phyloP scores from a whole-genome alignment of 1,284 basidiomycete genomes.

The Cutaneotrichosporon mucoides region DNA sequence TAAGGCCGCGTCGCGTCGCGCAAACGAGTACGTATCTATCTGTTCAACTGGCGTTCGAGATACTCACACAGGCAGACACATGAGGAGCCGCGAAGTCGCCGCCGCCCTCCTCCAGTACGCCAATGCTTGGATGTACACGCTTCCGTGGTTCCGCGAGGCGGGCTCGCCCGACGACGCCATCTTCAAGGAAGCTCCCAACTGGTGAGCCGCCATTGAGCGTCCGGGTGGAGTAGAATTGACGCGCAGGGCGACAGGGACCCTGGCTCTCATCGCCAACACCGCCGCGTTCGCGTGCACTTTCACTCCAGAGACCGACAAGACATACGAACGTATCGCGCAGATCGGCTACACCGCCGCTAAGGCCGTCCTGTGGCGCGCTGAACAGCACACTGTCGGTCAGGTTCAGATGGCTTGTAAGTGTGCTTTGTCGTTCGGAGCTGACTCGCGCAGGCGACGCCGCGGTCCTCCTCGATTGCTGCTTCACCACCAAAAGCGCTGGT shows the following conservation, averaged over 20 bases:
- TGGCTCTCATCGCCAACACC: not conserved
- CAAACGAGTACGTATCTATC: not conserved
- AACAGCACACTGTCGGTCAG: not conserved
- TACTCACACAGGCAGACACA: not conserved
- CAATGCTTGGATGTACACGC: not conserved
- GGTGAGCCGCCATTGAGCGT: too few species aligned
- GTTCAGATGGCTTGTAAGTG: not conserved
- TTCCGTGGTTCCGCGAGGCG: not conserved
- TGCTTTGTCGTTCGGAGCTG: not conserved
- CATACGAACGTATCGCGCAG: not conserved
- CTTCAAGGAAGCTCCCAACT: not conserved
- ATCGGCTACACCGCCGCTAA: not conserved
- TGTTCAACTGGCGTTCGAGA: not conserved
- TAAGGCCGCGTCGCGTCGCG: not conserved
- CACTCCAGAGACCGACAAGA: too few species aligned
- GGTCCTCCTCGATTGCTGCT: not conserved
- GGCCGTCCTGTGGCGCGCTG: not conserved
- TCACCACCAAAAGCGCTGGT: not conserved
- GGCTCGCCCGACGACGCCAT: too few species aligned
- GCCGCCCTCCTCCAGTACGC: not conserved
- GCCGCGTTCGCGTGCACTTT: not conserved
- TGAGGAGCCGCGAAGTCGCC: not conserved
- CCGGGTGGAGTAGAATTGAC: too few species aligned
- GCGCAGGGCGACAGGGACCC: not conserved
- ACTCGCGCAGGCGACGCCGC: not conserved